Evolutionary conservation across 768 basidiomycete genomes (phyloP).

Genomic region (Hysterangium stoloniferum): DNA sequence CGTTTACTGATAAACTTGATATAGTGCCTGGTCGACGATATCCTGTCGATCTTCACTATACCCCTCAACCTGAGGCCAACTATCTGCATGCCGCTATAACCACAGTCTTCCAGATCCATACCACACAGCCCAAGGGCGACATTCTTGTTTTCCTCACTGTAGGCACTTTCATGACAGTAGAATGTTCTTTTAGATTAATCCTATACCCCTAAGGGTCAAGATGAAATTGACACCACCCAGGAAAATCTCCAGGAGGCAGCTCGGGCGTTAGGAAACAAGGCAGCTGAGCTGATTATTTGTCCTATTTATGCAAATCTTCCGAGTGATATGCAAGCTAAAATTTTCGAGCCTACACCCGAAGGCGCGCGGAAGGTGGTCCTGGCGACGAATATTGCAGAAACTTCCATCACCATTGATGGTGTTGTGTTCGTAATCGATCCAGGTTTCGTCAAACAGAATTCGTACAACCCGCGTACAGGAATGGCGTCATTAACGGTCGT

Average conservation of each 20-base stretch:
- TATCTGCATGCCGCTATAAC: slow-evolving; percentile 98
- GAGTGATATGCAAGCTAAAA: slow-evolving; percentile 98
- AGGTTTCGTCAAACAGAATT: slow-evolving; percentile 98
- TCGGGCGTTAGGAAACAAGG: slow-evolving; percentile 91
- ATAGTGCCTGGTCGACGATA: slow-evolving; percentile 94
- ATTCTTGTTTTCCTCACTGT: slow-evolving; percentile 96
- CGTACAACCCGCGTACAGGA: slow-evolving; percentile 96
- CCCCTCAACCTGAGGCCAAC: slow-evolving; percentile 98
- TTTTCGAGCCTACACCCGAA: slow-evolving; percentile 97
- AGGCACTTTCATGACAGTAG: slow-evolving; percentile 2
- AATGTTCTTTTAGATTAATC: slow-evolving; percentile 6
- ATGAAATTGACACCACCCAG: slow-evolving; percentile 96
- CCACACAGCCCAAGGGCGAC: slow-evolving; percentile 95
- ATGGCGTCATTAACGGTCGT: slow-evolving; percentile 97
- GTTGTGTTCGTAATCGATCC: slow-evolving; percentile 99
- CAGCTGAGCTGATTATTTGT: slow-evolving; percentile 88
- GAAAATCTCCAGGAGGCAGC: slow-evolving; percentile 96
- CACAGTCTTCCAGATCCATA: slow-evolving; percentile 98
- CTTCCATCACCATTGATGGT: slow-evolving; percentile 97
- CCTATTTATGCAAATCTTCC: slow-evolving; percentile 99
- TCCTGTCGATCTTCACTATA: slow-evolving; percentile 98
- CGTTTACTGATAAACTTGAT: slow-evolving; percentile 8
- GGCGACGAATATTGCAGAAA: slow-evolving; percentile 99
- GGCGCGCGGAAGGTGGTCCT: slow-evolving; percentile 96
- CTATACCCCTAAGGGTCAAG: slow-evolving; percentile 68